phyloP scores from a whole-genome alignment of 345 rosid genomes.

The Moringa oleifera region DNA sequence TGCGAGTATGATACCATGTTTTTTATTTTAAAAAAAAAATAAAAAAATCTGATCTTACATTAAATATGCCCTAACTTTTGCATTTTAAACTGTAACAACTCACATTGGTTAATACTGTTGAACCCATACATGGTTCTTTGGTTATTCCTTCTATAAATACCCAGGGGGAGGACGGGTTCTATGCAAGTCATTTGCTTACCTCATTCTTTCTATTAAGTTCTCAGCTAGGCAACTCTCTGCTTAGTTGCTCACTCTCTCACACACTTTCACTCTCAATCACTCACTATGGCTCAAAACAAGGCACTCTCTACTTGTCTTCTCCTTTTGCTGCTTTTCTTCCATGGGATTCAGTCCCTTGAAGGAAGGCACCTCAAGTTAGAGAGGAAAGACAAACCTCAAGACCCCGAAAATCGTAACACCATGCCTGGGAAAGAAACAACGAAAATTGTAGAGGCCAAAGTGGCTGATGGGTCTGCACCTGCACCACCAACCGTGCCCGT shows the following conservation, averaged over 20 bases:
- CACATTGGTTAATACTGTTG: too few species aligned
- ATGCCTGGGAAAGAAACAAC: too few species aligned
- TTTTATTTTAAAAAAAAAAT: too few species aligned
- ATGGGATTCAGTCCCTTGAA: constrained; percentile 21
- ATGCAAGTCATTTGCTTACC: constrained; percentile 7
- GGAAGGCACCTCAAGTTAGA: constrained; percentile 34
- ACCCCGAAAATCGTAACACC: constrained; percentile 10
- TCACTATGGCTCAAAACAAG: constrained; percentile 40
- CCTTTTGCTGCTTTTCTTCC: constrained; percentile 26
- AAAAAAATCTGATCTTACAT: too few species aligned
- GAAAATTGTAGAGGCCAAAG: neutral
- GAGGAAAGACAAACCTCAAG: constrained; percentile 11
- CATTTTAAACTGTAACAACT: too few species aligned
- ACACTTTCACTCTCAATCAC: neutral
- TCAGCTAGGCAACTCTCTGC: too few species aligned
- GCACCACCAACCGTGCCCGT: constrained; percentile 7
- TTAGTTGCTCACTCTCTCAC: too few species aligned
- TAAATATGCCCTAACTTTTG: too few species aligned
- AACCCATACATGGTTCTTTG: too few species aligned
- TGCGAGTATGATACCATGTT: too few species aligned
- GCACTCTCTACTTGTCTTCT: constrained; percentile 22
- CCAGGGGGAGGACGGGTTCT: neutral
- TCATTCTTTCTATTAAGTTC: too few species aligned
- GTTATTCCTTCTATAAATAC: constrained; percentile 14
- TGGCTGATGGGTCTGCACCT: constrained; percentile 12